Percentiles rank a stretch among this genome's conserved stretches.
Conservation (phyloP, 1,139 yeast genomes). For the Suhomyces panamericanus region DNA sequence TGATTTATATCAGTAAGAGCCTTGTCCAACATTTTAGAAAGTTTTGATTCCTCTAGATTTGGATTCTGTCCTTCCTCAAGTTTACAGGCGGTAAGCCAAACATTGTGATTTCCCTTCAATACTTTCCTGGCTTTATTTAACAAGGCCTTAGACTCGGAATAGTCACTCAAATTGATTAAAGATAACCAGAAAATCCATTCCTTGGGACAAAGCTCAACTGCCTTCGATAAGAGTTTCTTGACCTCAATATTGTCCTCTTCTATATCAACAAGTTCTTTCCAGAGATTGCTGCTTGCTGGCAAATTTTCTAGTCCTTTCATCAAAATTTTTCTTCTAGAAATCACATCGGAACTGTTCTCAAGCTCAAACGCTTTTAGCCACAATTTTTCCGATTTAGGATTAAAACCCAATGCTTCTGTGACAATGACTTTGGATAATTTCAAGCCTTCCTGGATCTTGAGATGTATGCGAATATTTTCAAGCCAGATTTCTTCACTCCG, state of each 20-base stretch:
- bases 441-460: constrained; percentile 40
- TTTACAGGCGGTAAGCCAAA: constrained; percentile 74
- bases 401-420: constrained; percentile 62
- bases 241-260: constrained; percentile 50
- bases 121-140: constrained; percentile 61
- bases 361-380: constrained; percentile 74
- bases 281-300: constrained; percentile 49
- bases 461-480: constrained; percentile 70
- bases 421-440: constrained; percentile 54
- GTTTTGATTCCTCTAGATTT: constrained; percentile 33
- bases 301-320: constrained; percentile 59
- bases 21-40: constrained; percentile 47
- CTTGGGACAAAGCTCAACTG: constrained; percentile 66
- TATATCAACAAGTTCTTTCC: constrained; percentile 53
- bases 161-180: constrained; percentile 44
- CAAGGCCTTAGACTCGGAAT: constrained; percentile 52
- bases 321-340: constrained; percentile 54
- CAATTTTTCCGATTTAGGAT: constrained; percentile 55
- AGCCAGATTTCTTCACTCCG: constrained; percentile 77
- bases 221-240: constrained; percentile 58
- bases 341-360: constrained; percentile 50
- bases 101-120: constrained; percentile 49
- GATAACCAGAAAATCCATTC: constrained; percentile 66
- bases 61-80: constrained; percentile 61
- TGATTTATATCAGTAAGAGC: constrained; percentile 46